Evolutionary conservation across 176 grass and related monocot genomes (phyloP), one percentile per base, ranked within the genome.

Genomic region (Poa annua): DNA sequence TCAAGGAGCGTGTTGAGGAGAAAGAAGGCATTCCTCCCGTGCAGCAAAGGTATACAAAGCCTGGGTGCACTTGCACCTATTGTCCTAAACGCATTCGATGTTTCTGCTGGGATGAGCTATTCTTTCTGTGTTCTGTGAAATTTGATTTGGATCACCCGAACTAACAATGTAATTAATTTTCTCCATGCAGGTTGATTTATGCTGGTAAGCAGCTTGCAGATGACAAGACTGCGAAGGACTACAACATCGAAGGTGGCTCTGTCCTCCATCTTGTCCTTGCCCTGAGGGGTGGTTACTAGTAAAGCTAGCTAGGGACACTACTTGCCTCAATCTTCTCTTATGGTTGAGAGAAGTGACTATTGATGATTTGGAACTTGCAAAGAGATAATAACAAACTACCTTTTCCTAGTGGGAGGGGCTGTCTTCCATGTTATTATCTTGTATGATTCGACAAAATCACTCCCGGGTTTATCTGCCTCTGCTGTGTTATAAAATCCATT

Each of bases 171-270:
- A 42, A 3, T 52, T 83, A 12, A 12, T 60, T 33, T 33, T 0
- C 11, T 49, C 10, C 33, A 26, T 75, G 67, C 80, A 96, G 97
- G 91, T 80, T 99, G 44, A 96, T 99, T 70, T 99, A 96, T 82
- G 97, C 97, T 49, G 97, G 93, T 44, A 99, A 99, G 89, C 97
- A 99, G 83, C 91, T 99, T 49, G 97, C 97, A 5, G 97, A 99
- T 81, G 97, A 99, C 74, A 99, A 99, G 88, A 96, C 97, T 39
- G 97, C 97, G 1, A 99, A 96, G 83, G 97, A 99, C 41, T 99
- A 99, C 89, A 99, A 99, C 65, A 96, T 99, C 8, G 97, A 99
- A 82, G 97, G 97, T 67, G 93, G 93, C 11, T 99, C 97, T 7
- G 97, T 99, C 76, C 97, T 96, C 39, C 97, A 99, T 75, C 97